Evolutionary conservation across 441 rosid species (phyloP).

Genomic region (Gossypium laxum): DNA sequence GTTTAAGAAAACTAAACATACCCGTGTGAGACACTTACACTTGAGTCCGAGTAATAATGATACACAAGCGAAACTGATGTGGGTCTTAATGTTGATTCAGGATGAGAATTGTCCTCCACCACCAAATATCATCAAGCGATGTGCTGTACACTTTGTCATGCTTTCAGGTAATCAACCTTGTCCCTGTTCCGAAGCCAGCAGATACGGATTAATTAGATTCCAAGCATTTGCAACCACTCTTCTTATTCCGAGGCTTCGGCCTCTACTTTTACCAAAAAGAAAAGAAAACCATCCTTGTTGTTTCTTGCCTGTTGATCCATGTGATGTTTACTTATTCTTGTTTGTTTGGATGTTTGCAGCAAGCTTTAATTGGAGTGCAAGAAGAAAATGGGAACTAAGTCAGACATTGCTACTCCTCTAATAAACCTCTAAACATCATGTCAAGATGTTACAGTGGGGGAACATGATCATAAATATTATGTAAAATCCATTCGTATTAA

Average conservation of each 20-base stretch:
- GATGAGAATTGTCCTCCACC: slow-evolving; percentile 71
- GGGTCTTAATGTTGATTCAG: slow-evolving; percentile 31
- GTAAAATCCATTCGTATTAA: background rate
- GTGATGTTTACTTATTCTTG: background rate
- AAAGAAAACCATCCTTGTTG: background rate
- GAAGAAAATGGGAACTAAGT: slow-evolving; percentile 26
- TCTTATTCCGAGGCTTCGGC: background rate
- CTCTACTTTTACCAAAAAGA: background rate
- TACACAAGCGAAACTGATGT: background rate
- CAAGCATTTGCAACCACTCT: too few relatives aligned
- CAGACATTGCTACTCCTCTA: too few relatives aligned
- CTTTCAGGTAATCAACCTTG: slow-evolving; percentile 39
- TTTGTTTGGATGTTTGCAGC: slow-evolving; percentile 27
- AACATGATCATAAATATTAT: slow-evolving; percentile 3
- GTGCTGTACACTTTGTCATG: slow-evolving; percentile 57
- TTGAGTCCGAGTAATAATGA: background rate
- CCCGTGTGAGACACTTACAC: background rate
- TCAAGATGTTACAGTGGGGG: too few relatives aligned
- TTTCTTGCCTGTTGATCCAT: background rate
- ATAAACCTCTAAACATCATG: too few relatives aligned
- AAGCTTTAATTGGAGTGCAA: slow-evolving; percentile 26
- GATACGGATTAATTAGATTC: too few relatives aligned
- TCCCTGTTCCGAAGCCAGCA: background rate
- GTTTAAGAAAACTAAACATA: background rate
- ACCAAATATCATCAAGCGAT: slow-evolving; percentile 69